Base-by-base conservation (phyloP, 306 rosid genomes). In the Sicyos edulis region DNA sequence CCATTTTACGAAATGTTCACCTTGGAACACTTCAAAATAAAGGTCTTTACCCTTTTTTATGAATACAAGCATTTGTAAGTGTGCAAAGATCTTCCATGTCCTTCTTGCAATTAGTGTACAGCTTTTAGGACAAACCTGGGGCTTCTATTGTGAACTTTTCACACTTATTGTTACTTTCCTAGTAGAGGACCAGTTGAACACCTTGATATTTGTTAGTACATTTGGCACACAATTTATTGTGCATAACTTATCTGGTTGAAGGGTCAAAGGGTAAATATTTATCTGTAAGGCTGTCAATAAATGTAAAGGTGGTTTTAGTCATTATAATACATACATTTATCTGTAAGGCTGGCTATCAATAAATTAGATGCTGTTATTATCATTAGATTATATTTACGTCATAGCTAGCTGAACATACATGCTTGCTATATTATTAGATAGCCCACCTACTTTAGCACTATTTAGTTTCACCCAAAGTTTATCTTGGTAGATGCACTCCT, bases 191-290 rank as follows among this genome's bases (percentile, higher is more conserved):
- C 66, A 60, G 8, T 11, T 10, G 42, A 29, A 60, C 44, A 24
- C 66, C 66, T 60, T 60, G 45, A 60, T 58, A 16, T 21, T 58
- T 58, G 14, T 61, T 61, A 32, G 68, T 32, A 16, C 45, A 4
- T 63, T 63, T 63, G 52, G 70, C 14, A 37, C 54, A 9, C 32
- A 29, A 60, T 8, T 26, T 24, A 26, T 4, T n/a, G 7, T 8
- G 54, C 9, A 20, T 6, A 19, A 6, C 54, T 20, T 12, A 50
- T 51, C 51, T 44, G 37, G 54, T 21, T 19, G 51, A 21, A 17
- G 47, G 54, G 34, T 65, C 71, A 65, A 66, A 66, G 44, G 4
- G 19, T 17, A 19, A 20, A 66, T 0, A 9, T 42, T 44, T 19
- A 12, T 29, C 32, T 66, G 67, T 61, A 61, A 32, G 45, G 67